Evolutionary conservation across 2,329 filamentous ascomycete species (phyloP), one percentile per base, ranked within the genome.

Genomic region (Beauveria rudraprayagi): DNA sequence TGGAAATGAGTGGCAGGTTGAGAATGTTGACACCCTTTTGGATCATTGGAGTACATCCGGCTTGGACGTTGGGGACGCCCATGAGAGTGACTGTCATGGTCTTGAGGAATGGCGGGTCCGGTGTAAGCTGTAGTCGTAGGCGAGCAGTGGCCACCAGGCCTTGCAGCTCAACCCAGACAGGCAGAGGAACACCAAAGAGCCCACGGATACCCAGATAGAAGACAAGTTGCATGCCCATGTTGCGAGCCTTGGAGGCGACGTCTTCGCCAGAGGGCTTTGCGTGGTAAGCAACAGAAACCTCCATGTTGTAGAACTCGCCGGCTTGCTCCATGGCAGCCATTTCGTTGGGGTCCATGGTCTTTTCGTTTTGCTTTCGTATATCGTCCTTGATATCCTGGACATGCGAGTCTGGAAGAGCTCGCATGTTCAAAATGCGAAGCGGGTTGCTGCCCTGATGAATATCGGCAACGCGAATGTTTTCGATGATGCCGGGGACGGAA

Each of bases 171-270:
- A 96, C 91, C 81, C 83, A 95, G 54, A 96, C 89, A 0, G 91
- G 92, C 22, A 96, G 79, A 0, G 92, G 92, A 0, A 96, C 87
- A 30, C 92, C 92, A 66, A 97, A 94, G 5, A 97, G 79, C 0
- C 92, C 92, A 70, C 90, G 91, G 70, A 96, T 78, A 61, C 94
- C 94, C 1, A 97, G 82, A 66, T 97, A 97, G 72, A 99, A 97
- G 9, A 97, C 85, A 16, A 97, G 76, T 68, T 95, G 89, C 91
- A 97, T 96, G 69, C 96, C 92, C 91, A 97, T 96, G 71, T 97
- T 97, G 66, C 89, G 85, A 6, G 92, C 91, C 73, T 92, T 94
- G 51, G 90, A 88, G 2, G 90, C 88, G 16, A 91, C 82, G 53
- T 87, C 83, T 62, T 80, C 79, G 5, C 84, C 81, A 2, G 84